Evolutionary conservation across 2,329 filamentous ascomycete genomes (phyloP).

Genomic region (Magnaporthales sp.): DNA sequence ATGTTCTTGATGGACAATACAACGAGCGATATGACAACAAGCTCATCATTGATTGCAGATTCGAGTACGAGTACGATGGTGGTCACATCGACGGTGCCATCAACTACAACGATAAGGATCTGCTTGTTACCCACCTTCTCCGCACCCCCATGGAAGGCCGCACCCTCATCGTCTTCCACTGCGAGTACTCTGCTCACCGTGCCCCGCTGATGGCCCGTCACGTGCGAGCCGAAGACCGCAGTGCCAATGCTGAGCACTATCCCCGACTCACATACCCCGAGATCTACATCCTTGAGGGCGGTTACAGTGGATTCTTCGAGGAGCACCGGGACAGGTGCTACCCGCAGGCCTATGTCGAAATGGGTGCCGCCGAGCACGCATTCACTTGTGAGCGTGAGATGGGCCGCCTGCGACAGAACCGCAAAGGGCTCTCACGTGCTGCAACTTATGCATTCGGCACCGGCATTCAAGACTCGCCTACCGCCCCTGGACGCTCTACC

Average conservation of each 20-base stretch:
- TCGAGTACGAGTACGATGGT: conserved; percentile 97
- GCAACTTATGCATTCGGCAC: conserved; percentile 91
- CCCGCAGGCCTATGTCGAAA: conserved; percentile 93
- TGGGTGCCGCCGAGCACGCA: conserved; percentile 87
- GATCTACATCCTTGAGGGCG: conserved; percentile 92
- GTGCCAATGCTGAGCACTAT: conserved; percentile 76
- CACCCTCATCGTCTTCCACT: conserved; percentile 87
- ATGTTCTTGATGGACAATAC: conserved; percentile 82
- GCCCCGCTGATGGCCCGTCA: conserved; percentile 95
- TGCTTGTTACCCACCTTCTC: conserved; percentile 73
- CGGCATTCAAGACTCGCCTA: conserved; percentile 51
- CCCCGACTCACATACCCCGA: conserved; percentile 90
- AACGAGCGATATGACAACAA: conserved; percentile 68
- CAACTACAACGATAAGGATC: conserved; percentile 96
- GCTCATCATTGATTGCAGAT: conserved; percentile 90
- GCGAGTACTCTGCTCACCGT: conserved; percentile 95
- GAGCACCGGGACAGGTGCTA: conserved; percentile 74
- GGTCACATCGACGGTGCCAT: conserved; percentile 89
- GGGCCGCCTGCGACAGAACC: conserved; percentile 78
- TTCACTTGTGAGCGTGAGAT: conserved; percentile 91
- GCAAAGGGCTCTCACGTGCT: conserved; percentile 76
- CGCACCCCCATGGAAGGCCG: conserved; percentile 54
- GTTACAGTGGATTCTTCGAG: conserved; percentile 88
- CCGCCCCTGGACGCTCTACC: conserved; percentile 35
- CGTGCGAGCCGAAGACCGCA: conserved; percentile 81